Evolutionary conservation across 164 flowering plant genomes (phyloP).

Genomic region (Malania oleifera): DNA sequence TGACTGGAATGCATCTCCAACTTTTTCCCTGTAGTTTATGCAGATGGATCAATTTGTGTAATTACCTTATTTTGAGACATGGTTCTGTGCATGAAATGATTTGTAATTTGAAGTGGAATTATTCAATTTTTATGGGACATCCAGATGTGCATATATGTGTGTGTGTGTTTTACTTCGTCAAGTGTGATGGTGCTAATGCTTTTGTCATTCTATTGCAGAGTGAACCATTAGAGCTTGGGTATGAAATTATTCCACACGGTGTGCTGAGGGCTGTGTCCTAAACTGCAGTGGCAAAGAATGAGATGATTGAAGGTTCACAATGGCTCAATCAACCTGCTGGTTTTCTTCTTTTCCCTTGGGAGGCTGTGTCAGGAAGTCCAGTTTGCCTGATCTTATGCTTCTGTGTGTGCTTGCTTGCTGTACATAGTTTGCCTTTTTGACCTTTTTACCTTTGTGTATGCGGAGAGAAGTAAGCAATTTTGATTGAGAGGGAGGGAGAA

Average conservation of each 20-base stretch:
- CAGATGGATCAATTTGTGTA: too few species aligned
- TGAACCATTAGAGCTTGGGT: not conserved
- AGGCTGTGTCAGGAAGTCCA: constrained; percentile 2
- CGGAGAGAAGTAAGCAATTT: constrained; percentile 11
- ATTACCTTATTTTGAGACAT: too few species aligned
- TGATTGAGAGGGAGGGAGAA: constrained; percentile 1
- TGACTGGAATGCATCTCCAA: too few species aligned
- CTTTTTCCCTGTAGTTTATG: too few species aligned
- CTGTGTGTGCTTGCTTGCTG: constrained; percentile 14
- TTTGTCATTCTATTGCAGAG: not conserved
- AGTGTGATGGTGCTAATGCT: not conserved
- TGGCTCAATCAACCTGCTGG: not conserved
- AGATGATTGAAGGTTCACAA: constrained; percentile 1
- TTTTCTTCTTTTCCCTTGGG: constrained; percentile 1
- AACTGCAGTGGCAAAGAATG: constrained; percentile 1
- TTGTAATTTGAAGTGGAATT: too few species aligned
- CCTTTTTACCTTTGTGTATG: constrained; percentile 7
- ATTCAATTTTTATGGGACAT: too few species aligned
- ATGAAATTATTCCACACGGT: not conserved
- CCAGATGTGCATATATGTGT: too few species aligned
- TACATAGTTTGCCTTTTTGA: constrained; percentile 10
- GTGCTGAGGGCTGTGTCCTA: constrained; percentile 15
- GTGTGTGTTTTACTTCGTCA: too few species aligned
- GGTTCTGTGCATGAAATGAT: too few species aligned
- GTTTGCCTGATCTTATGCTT: constrained; percentile 10